A percentile compares a stretch with the other conserved stretches of the same genome.
These are phyloP conservation scores for Tylopilus intermedius DNA, from an alignment of 768 basidiomycete species.

Conservation along the genomic window DNA sequence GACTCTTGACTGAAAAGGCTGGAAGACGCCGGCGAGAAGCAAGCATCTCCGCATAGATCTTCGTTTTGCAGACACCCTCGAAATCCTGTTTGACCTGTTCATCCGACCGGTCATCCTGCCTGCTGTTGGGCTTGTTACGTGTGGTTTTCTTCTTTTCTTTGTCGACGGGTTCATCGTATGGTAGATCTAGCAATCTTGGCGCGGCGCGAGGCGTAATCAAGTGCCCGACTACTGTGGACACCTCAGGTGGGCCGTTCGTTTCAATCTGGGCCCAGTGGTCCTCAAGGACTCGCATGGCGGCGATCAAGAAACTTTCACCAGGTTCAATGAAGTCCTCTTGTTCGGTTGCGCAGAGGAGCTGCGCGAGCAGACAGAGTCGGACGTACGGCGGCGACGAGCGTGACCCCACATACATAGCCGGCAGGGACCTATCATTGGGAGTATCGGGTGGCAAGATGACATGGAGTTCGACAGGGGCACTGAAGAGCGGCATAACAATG, in stretches of 20 bases:
- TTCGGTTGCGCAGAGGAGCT: conserved; percentile 54
- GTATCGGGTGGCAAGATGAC: conserved; percentile 46
- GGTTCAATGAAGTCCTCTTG: conserved; percentile 51
- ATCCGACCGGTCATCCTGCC: conserved; percentile 42
- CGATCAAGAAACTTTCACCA: conserved; percentile 71
- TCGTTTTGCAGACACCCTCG: conserved; percentile 37
- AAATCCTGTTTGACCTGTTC: conserved; percentile 51
- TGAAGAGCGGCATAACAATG: conserved; percentile 59
- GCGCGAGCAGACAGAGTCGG: conserved; percentile 73
- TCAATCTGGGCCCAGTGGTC: conserved; percentile 64
- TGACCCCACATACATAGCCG: conserved; percentile 75
- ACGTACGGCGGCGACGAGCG: conserved; percentile 69
- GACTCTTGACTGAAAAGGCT: conserved; percentile 62
- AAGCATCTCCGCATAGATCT: conserved; percentile 55
- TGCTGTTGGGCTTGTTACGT: conserved; percentile 1
- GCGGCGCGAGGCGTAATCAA: conserved; percentile 14
- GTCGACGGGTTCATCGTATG: not conserved
- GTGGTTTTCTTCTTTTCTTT: not conserved
- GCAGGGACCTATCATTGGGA: conserved; percentile 42
- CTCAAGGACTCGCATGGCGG: conserved; percentile 64
- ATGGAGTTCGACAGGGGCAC: conserved; percentile 61
- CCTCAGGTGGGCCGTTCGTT: conserved; percentile 69
- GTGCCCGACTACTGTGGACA: conserved; percentile 55
- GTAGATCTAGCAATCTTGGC: conserved; percentile 16
- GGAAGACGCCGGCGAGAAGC: conserved; percentile 60